phyloP scores from a whole-genome alignment of 73 alveolate genomes.

The Paramecium biaurelia region DNA sequence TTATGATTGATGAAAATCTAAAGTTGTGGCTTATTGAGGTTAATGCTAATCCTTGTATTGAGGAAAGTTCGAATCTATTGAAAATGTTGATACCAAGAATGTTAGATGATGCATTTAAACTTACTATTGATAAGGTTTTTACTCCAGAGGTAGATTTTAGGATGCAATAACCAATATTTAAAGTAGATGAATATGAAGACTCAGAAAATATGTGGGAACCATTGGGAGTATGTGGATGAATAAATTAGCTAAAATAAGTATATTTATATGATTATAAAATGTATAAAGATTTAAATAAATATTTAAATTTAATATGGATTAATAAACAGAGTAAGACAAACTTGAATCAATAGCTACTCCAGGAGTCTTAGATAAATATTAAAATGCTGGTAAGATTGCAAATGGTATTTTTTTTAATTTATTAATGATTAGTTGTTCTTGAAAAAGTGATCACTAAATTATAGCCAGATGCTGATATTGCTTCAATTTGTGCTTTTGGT shows the following conservation, averaged over 20 bases:
- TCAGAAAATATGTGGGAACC: constrained; percentile 45
- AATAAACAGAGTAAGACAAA: constrained; percentile 55
- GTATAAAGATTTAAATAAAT: constrained; percentile 20
- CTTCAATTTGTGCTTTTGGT: constrained; percentile 80
- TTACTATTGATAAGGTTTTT: constrained; percentile 72
- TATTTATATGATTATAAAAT: background rate
- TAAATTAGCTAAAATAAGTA: background rate
- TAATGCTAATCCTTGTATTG: constrained; percentile 97
- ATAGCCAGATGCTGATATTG: constrained; percentile 84
- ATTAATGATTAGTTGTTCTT: constrained; percentile 64
- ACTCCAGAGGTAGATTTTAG: constrained; percentile 32
- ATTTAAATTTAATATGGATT: constrained; percentile 37
- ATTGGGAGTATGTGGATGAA: background rate
- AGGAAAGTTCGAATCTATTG: constrained; percentile 77
- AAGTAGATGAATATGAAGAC: constrained; percentile 1
- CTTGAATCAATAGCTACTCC: constrained; percentile 77
- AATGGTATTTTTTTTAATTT: constrained; percentile 37
- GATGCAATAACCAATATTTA: background rate
- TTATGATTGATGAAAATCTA: constrained; percentile 89
- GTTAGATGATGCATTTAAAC: constrained; percentile 87
- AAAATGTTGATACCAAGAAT: constrained; percentile 81
- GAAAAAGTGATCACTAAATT: constrained; percentile 63
- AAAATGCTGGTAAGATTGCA: constrained; percentile 85
- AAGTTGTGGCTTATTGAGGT: constrained; percentile 92
- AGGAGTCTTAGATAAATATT: constrained; percentile 83